Evolutionary conservation across 768 basidiomycete genomes (phyloP).

Genomic region (Phaffia tasmanica): DNA sequence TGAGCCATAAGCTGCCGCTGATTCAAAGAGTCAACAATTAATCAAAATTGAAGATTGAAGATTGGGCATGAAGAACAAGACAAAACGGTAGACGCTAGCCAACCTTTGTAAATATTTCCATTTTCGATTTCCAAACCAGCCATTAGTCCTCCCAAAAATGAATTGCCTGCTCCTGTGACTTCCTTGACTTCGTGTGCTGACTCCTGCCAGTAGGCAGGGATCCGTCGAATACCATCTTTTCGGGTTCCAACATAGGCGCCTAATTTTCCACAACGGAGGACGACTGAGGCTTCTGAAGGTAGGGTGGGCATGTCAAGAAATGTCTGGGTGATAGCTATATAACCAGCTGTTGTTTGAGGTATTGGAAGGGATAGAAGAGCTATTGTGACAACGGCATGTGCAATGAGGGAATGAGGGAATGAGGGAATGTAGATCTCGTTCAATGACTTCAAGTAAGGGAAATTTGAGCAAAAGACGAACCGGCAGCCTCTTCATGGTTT

Average conservation of each 20-base stretch:
- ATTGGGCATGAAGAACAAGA: neutral
- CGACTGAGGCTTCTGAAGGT: neutral
- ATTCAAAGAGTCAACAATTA: too few species aligned
- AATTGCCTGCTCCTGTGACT: conserved; percentile 16
- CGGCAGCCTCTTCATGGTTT: conserved; percentile 18
- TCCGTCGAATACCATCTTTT: neutral
- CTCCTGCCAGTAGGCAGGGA: conserved; percentile 12
- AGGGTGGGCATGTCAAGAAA: conserved; percentile 9
- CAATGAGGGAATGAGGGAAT: too few species aligned
- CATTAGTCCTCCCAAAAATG: conserved; percentile 15
- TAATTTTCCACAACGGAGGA: conserved; percentile 13
- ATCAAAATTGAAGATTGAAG: neutral
- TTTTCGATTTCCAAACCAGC: conserved; percentile 3
- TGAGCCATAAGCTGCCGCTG: conserved; percentile 8
- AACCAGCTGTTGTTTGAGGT: neutral
- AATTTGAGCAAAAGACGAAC: neutral
- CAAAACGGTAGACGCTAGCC: neutral
- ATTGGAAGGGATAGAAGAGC: conserved; percentile 12
- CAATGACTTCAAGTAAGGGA: neutral
- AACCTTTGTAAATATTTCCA: conserved; percentile 12
- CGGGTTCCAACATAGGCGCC: conserved; percentile 10
- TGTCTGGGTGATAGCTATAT: neutral
- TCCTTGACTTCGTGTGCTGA: conserved; percentile 3
- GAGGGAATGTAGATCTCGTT: too few species aligned
- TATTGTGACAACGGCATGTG: neutral